Evolutionary conservation across 164 flowering plant species (phyloP).

Genomic region (Vitis labrusca): DNA sequence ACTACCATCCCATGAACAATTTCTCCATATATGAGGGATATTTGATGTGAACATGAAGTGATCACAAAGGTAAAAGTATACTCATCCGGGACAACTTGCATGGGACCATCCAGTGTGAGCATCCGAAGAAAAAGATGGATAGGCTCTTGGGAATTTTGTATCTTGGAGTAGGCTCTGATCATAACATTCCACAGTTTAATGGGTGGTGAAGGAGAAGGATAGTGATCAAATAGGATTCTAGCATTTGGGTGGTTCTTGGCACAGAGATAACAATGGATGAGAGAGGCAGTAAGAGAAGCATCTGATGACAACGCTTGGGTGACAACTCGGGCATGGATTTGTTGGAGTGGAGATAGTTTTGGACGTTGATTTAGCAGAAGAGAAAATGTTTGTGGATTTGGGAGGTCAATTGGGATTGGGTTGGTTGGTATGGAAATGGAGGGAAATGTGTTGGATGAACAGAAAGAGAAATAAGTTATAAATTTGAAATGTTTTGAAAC

Average conservation of each 20-base stretch:
- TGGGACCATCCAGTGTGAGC: slow-evolving; percentile 13
- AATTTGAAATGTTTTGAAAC: slow-evolving; percentile 8
- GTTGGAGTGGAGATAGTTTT: slow-evolving; percentile 28
- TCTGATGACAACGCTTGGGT: slow-evolving; percentile 17
- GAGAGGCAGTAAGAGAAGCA: slow-evolving; percentile 24
- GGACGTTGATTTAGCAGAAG: slow-evolving; percentile 34
- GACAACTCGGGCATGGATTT: slow-evolving; percentile 52
- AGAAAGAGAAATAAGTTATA: background rate
- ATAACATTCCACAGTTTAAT: slow-evolving; percentile 46
- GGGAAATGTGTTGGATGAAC: slow-evolving; percentile 14
- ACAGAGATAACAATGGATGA: slow-evolving; percentile 42
- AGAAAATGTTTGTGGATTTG: slow-evolving; percentile 14
- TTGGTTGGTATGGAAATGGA: slow-evolving; percentile 8
- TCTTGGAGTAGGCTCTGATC: slow-evolving; percentile 47
- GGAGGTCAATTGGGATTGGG: background rate
- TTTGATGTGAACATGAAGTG: slow-evolving; percentile 40
- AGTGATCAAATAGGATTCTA: slow-evolving; percentile 33
- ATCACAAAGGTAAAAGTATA: slow-evolving; percentile 54
- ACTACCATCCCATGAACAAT: slow-evolving; percentile 40
- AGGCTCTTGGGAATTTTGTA: slow-evolving; percentile 16
- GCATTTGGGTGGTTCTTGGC: slow-evolving; percentile 27
- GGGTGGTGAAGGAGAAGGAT: slow-evolving; percentile 31
- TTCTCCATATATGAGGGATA: slow-evolving; percentile 20
- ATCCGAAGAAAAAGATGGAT: slow-evolving; percentile 34
- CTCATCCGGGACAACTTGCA: slow-evolving; percentile 41